phyloP scores from a whole-genome alignment of 2,329 filamentous ascomycete genomes.

The Microdochium bolleyi region DNA sequence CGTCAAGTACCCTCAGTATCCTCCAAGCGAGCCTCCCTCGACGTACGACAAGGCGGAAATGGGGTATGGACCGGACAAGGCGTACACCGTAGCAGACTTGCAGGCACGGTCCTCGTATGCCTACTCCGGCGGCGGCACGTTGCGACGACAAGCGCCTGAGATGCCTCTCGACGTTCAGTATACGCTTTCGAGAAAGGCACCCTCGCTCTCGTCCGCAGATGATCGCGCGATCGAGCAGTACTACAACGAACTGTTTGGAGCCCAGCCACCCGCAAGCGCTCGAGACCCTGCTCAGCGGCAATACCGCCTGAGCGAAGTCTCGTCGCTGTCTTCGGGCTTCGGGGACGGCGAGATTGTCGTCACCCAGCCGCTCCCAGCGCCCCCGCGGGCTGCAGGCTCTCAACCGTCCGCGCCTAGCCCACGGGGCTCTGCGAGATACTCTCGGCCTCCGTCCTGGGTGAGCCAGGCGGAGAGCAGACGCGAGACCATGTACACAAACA shows the following conservation, averaged over 20 bases:
- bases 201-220: neutral
- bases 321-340: constrained; percentile 57
- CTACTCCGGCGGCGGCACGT: neutral
- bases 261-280: constrained; percentile 25
- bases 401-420: constrained; percentile 2
- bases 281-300: constrained; percentile 25
- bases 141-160: neutral
- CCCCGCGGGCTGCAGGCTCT: constrained; percentile 5
- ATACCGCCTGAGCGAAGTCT: constrained; percentile 38
- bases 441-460: constrained; percentile 27
- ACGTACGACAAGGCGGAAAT: constrained; percentile 13
- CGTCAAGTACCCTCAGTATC: constrained; percentile 1
- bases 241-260: constrained; percentile 29
- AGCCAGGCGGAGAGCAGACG: constrained; percentile 21
- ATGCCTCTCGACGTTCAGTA: neutral
- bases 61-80: constrained; percentile 14
- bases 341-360: constrained; percentile 53
- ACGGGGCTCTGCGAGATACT: constrained; percentile 7
- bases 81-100: constrained; percentile 2
- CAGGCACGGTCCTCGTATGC: neutral
- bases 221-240: constrained; percentile 24
- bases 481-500: constrained; percentile 44
- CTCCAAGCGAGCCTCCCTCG: constrained; percentile 14
- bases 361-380: constrained; percentile 17
- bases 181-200: neutral